Conservation (phyloP, 2,329 filamentous ascomycete genomes). For the Xylariaceae sp. region DNA sequence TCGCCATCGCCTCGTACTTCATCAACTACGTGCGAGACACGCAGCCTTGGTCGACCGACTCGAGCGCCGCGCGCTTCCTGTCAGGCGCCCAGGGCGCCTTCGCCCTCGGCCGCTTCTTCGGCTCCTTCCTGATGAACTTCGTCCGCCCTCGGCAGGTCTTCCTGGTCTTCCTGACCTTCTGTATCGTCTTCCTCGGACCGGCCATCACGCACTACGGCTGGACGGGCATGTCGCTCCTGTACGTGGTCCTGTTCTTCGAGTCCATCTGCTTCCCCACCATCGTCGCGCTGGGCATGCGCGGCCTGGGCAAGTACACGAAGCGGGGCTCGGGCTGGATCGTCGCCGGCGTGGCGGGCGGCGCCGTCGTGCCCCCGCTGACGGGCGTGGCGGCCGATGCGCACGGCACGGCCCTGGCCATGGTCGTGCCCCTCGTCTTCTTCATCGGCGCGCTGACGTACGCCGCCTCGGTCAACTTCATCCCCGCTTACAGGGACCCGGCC, state of each 20-base stretch:
- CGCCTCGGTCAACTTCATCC: constrained; percentile 60
- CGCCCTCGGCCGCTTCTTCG: constrained; percentile 65
- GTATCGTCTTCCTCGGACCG: constrained; percentile 57
- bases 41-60: constrained; percentile 42
- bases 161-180: constrained; percentile 56
- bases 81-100: constrained; percentile 71
- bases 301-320: constrained; percentile 71
- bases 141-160: constrained; percentile 63
- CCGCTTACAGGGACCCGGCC: constrained; percentile 55
- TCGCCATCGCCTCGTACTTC: constrained; percentile 61
- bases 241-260: constrained; percentile 71
- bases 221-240: constrained; percentile 56
- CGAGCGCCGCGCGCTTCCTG: constrained; percentile 59
- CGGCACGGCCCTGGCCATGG: constrained; percentile 57
- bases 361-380: constrained; percentile 66
- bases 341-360: constrained; percentile 66
- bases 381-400: constrained; percentile 61
- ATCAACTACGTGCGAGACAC: constrained; percentile 68
- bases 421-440: constrained; percentile 59
- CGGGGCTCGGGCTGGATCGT: constrained; percentile 68
- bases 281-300: constrained; percentile 69
- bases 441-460: constrained; percentile 52
- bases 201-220: constrained; percentile 43
- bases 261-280: constrained; percentile 78
- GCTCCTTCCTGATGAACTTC: constrained; percentile 61